Evolutionary conservation across 208 protist genomes (phyloP), one percentile per base, ranked within the genome.

Genomic region (Trypanosoma avium): DNA sequence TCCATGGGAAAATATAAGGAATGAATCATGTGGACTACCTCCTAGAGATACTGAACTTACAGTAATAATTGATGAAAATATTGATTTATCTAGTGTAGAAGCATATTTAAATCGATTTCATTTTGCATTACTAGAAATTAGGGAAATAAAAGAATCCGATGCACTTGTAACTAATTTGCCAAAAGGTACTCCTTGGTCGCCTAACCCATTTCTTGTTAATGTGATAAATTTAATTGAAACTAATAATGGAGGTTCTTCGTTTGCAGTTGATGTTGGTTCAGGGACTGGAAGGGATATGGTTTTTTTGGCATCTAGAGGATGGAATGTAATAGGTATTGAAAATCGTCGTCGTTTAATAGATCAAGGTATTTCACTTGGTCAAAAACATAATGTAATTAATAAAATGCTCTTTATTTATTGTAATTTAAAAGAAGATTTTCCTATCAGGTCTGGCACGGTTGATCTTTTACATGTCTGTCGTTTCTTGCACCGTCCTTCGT

Each of bases 391-490:
- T 29, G 52, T 60, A 3, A 13, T 3, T 13, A 26, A 8, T 5
- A 32, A 50, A 22, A 7, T 50, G 4, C n/a, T n/a, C 15, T 59
- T 62, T 40, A 26, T 65, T 22, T 32, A 55, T 24, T 76, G 50
- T 27, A 38, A 61, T 22, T 42, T 70, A 4, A 61, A 73, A 12
- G 63, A 72, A 2, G n/a, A 29, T 0, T 56, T 47, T 61, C 70
- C 71, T 21, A 45, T 83, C 3, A 69, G 49, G 1, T 22, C n/a
- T 4, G 56, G 21, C 3, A 62, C 27, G n/a, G 49, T 81, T 10
- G 75, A 86, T 48, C 55, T 90, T 9, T 50, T 90, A 12, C 53
- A 79, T 33, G 60, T 86, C 5, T 84, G 74, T 60, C 71, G 78
- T 29, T 88, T 91, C 38, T 68, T 83, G 58, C 53, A 79, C 62